Base-by-base conservation (phyloP, 164 flowering plant genomes). In the Nymphaea colorata region DNA sequence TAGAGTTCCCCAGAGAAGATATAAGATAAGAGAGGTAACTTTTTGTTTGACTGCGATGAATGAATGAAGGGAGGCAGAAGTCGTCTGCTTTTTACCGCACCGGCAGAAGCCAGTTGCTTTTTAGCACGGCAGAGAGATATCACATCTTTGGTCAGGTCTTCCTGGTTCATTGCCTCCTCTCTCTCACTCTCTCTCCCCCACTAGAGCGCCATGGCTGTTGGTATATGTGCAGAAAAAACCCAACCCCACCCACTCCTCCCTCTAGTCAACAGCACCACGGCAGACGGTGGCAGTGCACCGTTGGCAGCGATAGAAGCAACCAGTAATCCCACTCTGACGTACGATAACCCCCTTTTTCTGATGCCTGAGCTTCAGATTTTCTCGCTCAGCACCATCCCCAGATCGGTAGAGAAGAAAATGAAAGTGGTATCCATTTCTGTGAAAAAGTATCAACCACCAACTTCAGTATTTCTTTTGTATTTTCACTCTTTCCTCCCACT, bases 1-100 rank as follows among this genome's bases (percentile, higher is more conserved):
- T 4, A 17, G 64, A 41, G 59, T 8, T 16, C 59, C 59, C 59
- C 10, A 55, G 42, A 6, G 64, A 41, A 4, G 25, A 7, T 4
- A 17, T 25, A 25, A 25, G 36, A 25, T 25, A 17, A 17, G 25
- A 41, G 25, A 41, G 64, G 18, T 61, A 8, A 17, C 41, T 17
- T 61, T 61, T 61, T 12, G 12, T 61, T 6, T 61, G 64, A 61
- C 64, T 61, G 64, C 64, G n/a, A 61, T 11, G 64, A 61, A 61
- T 61, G 64, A 61, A 61, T 61, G 64, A 61, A 61, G 7, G 64
- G 57, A 51, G 57, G 5, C 14, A 51, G 57, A 51, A 51, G 57
- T 25, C 36, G 36, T 15, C 57, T 51, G 57, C 14, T 10, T 51
- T 51, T 51, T 8, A 51, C 57, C 57, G 57, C 57, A 15, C 57